Conservation (phyloP, 2,329 filamentous ascomycete genomes). For the Cladophialophora immunda region DNA sequence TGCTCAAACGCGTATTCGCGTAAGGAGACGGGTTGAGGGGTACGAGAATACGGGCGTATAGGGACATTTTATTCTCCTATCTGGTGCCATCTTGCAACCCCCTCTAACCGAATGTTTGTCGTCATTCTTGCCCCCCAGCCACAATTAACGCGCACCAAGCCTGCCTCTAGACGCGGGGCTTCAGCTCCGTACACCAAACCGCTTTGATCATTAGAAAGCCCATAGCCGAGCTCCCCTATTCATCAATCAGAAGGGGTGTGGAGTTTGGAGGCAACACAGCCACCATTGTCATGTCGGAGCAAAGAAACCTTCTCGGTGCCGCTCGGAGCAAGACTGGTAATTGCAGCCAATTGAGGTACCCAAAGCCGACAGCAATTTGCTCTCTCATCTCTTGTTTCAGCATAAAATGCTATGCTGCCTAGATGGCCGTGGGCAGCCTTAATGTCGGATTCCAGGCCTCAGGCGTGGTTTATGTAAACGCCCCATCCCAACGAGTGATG, state of each 20-base stretch:
- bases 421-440: too few species aligned
- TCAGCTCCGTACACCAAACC: neutral
- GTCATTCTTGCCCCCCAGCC: neutral
- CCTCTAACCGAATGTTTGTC: too few species aligned
- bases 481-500: too few species aligned
- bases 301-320: neutral
- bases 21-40: too few species aligned
- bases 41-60: too few species aligned
- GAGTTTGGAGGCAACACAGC: neutral
- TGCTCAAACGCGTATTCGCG: too few species aligned
- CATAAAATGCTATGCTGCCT: too few species aligned
- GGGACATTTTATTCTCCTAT: too few species aligned
- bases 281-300: neutral
- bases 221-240: neutral
- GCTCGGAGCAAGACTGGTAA: neutral
- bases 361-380: neutral
- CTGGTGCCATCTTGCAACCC: too few species aligned
- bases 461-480: too few species aligned
- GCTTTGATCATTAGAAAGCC: neutral
- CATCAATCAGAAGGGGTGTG: neutral
- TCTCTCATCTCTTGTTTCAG: too few species aligned
- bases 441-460: too few species aligned
- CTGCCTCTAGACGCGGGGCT: neutral
- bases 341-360: neutral
- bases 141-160: neutral